A percentile compares a stretch with the other conserved stretches of the same genome.
Evolutionary conservation across 2,329 filamentous ascomycete species (phyloP).

Genomic region (Diaporthe ilicicola): DNA sequence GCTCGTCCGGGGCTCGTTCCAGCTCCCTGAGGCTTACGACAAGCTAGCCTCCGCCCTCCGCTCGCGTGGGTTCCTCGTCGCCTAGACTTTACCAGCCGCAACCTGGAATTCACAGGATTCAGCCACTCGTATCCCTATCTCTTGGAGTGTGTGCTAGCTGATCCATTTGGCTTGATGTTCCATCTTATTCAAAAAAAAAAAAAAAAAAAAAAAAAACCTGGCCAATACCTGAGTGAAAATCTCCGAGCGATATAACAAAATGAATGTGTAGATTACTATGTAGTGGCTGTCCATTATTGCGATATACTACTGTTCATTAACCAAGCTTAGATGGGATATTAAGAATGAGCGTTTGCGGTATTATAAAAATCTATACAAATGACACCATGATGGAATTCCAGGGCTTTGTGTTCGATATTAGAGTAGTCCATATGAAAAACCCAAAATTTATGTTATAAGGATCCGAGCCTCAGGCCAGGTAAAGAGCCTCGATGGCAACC

Average conservation of each 20-base stretch:
- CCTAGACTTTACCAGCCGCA: too few relatives aligned
- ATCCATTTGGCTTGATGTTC: neutral
- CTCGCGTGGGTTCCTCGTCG: slow-evolving; percentile 16
- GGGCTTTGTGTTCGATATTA: neutral
- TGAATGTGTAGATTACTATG: slow-evolving; percentile 7
- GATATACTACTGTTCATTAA: neutral
- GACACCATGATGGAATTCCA: too few relatives aligned
- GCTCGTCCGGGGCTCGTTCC: slow-evolving; percentile 14
- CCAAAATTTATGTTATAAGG: neutral
- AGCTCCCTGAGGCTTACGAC: slow-evolving; percentile 1
- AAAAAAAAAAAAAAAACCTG: too few relatives aligned
- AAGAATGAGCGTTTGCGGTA: neutral
- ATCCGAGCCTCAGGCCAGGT: neutral
- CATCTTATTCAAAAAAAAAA: neutral
- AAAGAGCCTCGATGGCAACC: neutral
- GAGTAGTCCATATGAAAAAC: neutral
- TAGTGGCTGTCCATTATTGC: slow-evolving; percentile 6
- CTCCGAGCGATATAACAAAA: too few relatives aligned
- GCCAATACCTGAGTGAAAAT: too few relatives aligned
- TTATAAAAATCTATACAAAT: too few relatives aligned
- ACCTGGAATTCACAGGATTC: neutral
- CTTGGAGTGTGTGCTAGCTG: neutral
- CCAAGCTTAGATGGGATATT: too few relatives aligned
- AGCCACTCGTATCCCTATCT: neutral
- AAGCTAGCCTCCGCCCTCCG: neutral